phyloP scores from a whole-genome alignment of 352 stramenopile species.

The Achlya hypogyna region DNA sequence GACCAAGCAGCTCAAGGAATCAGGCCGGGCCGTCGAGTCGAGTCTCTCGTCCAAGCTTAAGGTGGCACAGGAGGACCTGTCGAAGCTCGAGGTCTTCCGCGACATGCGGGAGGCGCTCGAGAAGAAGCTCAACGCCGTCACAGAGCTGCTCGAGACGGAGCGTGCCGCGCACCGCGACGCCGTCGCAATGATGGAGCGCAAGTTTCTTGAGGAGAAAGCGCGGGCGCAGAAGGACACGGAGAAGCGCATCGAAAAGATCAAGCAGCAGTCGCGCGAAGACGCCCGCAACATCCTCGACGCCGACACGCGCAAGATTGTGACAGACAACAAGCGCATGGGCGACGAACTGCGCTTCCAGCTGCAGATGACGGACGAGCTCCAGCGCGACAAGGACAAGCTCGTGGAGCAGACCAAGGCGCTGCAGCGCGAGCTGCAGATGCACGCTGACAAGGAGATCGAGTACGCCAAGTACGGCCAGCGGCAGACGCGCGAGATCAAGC shows the following conservation, averaged over 20 bases:
- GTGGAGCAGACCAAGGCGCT: constrained; percentile 45
- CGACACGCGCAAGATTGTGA: constrained; percentile 87
- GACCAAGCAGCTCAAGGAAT: constrained; percentile 40
- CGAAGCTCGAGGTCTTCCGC: constrained; percentile 31
- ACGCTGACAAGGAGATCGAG: constrained; percentile 77
- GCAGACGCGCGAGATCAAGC: constrained; percentile 61
- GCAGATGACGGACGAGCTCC: constrained; percentile 84
- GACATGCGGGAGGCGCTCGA: constrained; percentile 32
- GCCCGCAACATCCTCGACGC: constrained; percentile 82
- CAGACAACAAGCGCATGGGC: constrained; percentile 87
- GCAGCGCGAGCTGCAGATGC: constrained; percentile 64
- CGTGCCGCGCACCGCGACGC: constrained; percentile 22
- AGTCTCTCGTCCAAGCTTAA: constrained; percentile 25
- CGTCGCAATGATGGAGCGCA: constrained; percentile 66
- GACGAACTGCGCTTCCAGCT: constrained; percentile 90
- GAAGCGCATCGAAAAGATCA: constrained; percentile 77
- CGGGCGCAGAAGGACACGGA: constrained; percentile 78
- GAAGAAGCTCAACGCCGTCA: constrained; percentile 21
- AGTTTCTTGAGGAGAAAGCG: constrained; percentile 83
- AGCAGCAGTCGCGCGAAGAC: constrained; percentile 82
- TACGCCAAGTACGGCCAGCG: constrained; percentile 76
- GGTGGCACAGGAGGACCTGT: constrained; percentile 33
- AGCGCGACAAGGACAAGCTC: constrained; percentile 69
- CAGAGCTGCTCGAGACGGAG: constrained; percentile 15
- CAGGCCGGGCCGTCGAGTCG: constrained; percentile 6